phyloP scores from a whole-genome alignment of 495 filamentous ascomycete species.

The Geoglossum glabrum region DNA sequence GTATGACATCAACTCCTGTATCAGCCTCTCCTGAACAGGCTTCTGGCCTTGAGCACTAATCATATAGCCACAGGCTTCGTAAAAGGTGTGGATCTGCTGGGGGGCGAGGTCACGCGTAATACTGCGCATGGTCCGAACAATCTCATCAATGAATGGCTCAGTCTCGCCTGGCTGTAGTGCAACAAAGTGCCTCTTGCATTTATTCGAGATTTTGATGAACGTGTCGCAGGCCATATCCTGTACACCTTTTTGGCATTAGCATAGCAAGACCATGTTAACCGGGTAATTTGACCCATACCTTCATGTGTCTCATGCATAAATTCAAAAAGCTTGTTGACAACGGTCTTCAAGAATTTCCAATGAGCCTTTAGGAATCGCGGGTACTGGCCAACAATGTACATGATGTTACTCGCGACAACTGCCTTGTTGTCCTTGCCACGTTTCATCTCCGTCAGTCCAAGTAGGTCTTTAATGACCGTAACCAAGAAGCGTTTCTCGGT shows the following conservation, averaged over 20 bases:
- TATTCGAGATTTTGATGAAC: constrained; percentile 98
- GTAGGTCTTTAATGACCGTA: constrained; percentile 93
- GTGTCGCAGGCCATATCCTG: constrained; percentile 99
- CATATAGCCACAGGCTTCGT: constrained; percentile 98
- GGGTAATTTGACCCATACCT: constrained; percentile 29
- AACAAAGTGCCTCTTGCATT: constrained; percentile 94
- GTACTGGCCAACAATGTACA: constrained; percentile 99
- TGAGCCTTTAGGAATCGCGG: constrained; percentile 95
- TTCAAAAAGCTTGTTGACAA: constrained; percentile 98
- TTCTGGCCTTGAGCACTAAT: constrained; percentile 93
- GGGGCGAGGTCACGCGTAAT: constrained; percentile 90
- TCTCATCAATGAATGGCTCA: constrained; percentile 97
- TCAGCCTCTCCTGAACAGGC: constrained; percentile 70
- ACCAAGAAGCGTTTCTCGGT: constrained; percentile 97
- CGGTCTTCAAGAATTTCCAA: constrained; percentile 99
- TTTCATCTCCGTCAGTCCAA: constrained; percentile 98
- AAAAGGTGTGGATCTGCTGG: constrained; percentile 96
- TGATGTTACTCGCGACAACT: constrained; percentile 97
- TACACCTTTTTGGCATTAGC: constrained; percentile 42
- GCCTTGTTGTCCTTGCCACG: constrained; percentile 98
- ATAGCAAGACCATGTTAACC: background rate
- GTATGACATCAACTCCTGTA: constrained; percentile 77
- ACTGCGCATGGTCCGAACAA: constrained; percentile 81
- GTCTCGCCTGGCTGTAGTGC: constrained; percentile 83
- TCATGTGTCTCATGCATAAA: constrained; percentile 99